phyloP scores from a whole-genome alignment of 352 stramenopile genomes.

The Globisporangium apiculatum region DNA sequence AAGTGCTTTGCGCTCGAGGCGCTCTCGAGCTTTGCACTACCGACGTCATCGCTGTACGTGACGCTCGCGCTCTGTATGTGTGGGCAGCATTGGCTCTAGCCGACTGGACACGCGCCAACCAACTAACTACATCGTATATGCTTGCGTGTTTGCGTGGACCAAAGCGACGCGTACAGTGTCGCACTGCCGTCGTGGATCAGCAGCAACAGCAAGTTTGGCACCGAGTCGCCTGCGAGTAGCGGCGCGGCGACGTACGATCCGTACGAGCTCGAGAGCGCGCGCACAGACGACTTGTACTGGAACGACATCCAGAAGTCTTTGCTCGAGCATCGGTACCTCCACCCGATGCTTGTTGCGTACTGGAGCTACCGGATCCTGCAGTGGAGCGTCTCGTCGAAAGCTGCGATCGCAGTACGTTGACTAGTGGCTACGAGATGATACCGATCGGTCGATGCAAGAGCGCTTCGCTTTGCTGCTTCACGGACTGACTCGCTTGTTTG shows the following conservation, averaged over 20 bases:
- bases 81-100: not conserved
- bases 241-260: conserved; percentile 30
- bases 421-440: too few relatives aligned
- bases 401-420: conserved; percentile 42
- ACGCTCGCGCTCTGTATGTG: too few relatives aligned
- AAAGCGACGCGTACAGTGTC: conserved; percentile 27
- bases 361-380: conserved; percentile 63
- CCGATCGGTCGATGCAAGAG: too few relatives aligned
- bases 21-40: conserved; percentile 1
- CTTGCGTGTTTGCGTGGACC: not conserved
- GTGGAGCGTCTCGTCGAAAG: conserved; percentile 53
- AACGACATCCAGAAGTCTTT: conserved; percentile 73
- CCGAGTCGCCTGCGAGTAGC: not conserved
- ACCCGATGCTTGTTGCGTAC: conserved; percentile 55
- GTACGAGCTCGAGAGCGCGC: conserved; percentile 61
- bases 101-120: too few relatives aligned
- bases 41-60: conserved; percentile 8
- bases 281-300: conserved; percentile 69
- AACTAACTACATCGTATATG: not conserved
- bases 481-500: not conserved
- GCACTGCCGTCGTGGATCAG: conserved; percentile 34
- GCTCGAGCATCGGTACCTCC: conserved; percentile 47
- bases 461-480: not conserved
- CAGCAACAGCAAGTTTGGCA: conserved; percentile 26
- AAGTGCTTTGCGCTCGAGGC: conserved; percentile 6